Conservation (phyloP, 2,329 filamentous ascomycete genomes). For the Xylaria sp. region DNA sequence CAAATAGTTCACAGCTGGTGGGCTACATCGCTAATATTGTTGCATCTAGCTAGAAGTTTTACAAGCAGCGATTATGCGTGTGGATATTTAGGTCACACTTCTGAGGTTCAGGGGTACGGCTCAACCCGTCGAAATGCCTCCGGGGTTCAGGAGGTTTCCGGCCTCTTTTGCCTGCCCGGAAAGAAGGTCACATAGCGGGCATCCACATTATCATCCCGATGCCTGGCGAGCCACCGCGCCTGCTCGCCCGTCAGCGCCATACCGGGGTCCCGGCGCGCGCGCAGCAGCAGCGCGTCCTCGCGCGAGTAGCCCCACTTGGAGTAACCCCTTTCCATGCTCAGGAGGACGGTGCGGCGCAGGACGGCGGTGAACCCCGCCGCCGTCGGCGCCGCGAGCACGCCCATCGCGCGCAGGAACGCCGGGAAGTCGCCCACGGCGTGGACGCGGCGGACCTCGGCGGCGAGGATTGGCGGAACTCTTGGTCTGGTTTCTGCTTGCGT, state of each 20-base stretch:
- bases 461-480: conserved; percentile 42
- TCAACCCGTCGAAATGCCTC: too few species aligned
- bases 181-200: neutral
- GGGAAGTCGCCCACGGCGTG: conserved; percentile 46
- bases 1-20: too few species aligned
- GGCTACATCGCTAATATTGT: too few species aligned
- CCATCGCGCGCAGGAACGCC: conserved; percentile 48
- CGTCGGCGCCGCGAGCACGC: conserved; percentile 34
- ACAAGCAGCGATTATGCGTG: too few species aligned
- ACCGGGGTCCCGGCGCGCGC: conserved; percentile 17
- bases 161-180: too few species aligned
- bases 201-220: neutral
- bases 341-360: conserved; percentile 39
- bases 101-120: too few species aligned
- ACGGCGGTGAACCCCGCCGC: conserved; percentile 36
- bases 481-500: neutral
- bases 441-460: conserved; percentile 47
- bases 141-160: too few species aligned
- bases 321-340: conserved; percentile 41
- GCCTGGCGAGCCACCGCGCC: conserved; percentile 1
- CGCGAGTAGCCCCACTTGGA: conserved; percentile 26
- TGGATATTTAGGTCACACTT: too few species aligned
- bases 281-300: conserved; percentile 26
- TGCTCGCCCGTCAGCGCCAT: conserved; percentile 13
- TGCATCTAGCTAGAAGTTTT: too few species aligned